A percentile compares a stretch with the other conserved stretches of the same genome.
phyloP scores from a whole-genome alignment of 2,329 filamentous ascomycete genomes.

The Pestalotiopsis sp. region DNA sequence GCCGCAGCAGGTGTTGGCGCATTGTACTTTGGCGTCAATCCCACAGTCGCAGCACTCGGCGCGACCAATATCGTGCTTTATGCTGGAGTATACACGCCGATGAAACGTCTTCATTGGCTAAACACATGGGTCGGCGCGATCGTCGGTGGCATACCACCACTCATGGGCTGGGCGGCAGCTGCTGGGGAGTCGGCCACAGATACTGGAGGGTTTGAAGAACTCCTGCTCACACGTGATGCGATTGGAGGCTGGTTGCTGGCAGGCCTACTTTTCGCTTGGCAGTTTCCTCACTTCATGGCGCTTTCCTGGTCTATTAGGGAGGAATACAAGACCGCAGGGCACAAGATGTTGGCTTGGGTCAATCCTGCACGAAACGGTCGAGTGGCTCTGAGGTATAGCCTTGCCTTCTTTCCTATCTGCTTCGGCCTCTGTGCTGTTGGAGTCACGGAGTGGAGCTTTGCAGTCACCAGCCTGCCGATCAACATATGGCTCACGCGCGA shows the following conservation, averaged over 20 bases:
- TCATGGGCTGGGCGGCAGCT: slow-evolving; percentile 98
- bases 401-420: slow-evolving; percentile 87
- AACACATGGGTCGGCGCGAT: slow-evolving; percentile 97
- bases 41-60: slow-evolving; percentile 86
- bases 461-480: slow-evolving; percentile 76
- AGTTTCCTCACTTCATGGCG: slow-evolving; percentile 98
- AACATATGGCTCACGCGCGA: slow-evolving; percentile 86
- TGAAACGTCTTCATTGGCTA: slow-evolving; percentile 82
- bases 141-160: slow-evolving; percentile 88
- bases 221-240: slow-evolving; percentile 68
- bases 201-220: slow-evolving; percentile 75
- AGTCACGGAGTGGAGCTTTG: slow-evolving; percentile 85
- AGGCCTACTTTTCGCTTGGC: slow-evolving; percentile 87
- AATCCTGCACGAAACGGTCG: slow-evolving; percentile 84
- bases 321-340: slow-evolving; percentile 77
- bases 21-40: slow-evolving; percentile 89
- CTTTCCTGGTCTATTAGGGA: slow-evolving; percentile 86
- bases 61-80: slow-evolving; percentile 86
- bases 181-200: slow-evolving; percentile 83
- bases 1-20: slow-evolving; percentile 70
- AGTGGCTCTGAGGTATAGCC: slow-evolving; percentile 84
- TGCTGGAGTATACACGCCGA: slow-evolving; percentile 87
- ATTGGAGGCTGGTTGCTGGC: slow-evolving; percentile 89
- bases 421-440: slow-evolving; percentile 75
- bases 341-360: slow-evolving; percentile 80